Evolutionary conservation across 768 basidiomycete genomes (phyloP).

Genomic region (Calocera cornea): DNA sequence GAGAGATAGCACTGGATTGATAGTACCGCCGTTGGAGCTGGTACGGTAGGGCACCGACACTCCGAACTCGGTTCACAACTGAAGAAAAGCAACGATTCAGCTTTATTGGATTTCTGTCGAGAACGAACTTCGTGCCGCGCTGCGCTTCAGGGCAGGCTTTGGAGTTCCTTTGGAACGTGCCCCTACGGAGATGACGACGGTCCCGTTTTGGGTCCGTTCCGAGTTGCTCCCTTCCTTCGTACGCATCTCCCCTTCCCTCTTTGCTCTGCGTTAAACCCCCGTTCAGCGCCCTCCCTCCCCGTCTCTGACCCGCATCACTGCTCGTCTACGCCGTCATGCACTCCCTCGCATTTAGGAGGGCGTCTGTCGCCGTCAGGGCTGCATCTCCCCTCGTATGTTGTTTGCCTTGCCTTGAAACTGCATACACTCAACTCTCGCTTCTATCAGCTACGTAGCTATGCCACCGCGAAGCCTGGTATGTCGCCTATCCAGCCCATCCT

Average conservation of each 20-base stretch:
- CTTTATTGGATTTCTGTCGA: too few species aligned
- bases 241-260: slow-evolving; percentile 11
- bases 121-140: background rate
- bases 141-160: background rate
- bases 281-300: background rate
- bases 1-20: too few species aligned
- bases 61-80: too few species aligned
- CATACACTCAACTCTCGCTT: background rate
- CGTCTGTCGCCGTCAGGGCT: background rate
- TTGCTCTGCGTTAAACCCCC: slow-evolving; percentile 16
- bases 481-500: slow-evolving; percentile 25
- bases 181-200: background rate
- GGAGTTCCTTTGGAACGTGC: background rate
- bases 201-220: slow-evolving; percentile 6
- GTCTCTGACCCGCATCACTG: slow-evolving; percentile 10
- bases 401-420: background rate
- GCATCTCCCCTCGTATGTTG: background rate
- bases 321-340: background rate
- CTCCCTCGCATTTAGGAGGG: slow-evolving; percentile 3
- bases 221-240: slow-evolving; percentile 8
- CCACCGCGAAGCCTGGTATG: slow-evolving; percentile 94
- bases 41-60: too few species aligned
- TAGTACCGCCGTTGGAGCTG: too few species aligned
- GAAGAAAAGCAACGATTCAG: too few species aligned
- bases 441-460: slow-evolving; percentile 56